Evolutionary conservation across 108 stramenopile genomes (phyloP).

Genomic region (Nitzschia inconspicua): DNA sequence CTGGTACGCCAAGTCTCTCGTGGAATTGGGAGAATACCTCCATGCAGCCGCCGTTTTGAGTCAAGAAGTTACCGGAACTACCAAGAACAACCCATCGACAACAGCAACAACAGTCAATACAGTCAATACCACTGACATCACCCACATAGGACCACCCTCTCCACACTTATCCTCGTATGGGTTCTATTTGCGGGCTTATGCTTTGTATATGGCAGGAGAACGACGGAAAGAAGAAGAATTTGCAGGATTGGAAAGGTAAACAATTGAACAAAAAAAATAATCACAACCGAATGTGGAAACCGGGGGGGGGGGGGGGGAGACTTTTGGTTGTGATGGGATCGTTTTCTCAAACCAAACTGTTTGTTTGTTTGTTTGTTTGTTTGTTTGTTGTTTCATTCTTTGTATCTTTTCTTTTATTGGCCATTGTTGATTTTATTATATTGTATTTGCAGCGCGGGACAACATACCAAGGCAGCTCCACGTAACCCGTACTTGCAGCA

Average conservation of each 20-base stretch:
- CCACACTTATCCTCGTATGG: constrained; percentile 48
- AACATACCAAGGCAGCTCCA: not conserved
- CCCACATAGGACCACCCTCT: constrained; percentile 40
- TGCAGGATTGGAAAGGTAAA: constrained; percentile 51
- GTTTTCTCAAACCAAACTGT: not conserved
- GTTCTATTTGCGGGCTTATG: constrained; percentile 81
- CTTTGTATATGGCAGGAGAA: constrained; percentile 92
- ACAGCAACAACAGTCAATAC: not conserved
- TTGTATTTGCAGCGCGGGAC: not conserved
- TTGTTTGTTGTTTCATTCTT: too few species aligned
- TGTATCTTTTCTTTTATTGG: not conserved
- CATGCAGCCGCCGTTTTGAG: constrained; percentile 63
- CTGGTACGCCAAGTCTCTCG: constrained; percentile 62
- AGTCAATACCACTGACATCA: constrained; percentile 8
- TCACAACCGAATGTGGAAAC: too few species aligned
- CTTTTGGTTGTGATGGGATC: not conserved
- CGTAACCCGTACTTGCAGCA: constrained; percentile 56
- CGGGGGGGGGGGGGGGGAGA: not conserved
- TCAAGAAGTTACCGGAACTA: not conserved
- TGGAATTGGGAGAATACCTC: constrained; percentile 77
- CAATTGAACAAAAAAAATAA: too few species aligned
- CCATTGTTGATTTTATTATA: not conserved
- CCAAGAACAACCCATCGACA: constrained; percentile 10
- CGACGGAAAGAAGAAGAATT: constrained; percentile 82
- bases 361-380: too few species aligned